Evolutionary conservation across 1,284 basidiomycete genomes (phyloP), one percentile per base, ranked within the genome.

Genomic region (Rhodofomes roseus): DNA sequence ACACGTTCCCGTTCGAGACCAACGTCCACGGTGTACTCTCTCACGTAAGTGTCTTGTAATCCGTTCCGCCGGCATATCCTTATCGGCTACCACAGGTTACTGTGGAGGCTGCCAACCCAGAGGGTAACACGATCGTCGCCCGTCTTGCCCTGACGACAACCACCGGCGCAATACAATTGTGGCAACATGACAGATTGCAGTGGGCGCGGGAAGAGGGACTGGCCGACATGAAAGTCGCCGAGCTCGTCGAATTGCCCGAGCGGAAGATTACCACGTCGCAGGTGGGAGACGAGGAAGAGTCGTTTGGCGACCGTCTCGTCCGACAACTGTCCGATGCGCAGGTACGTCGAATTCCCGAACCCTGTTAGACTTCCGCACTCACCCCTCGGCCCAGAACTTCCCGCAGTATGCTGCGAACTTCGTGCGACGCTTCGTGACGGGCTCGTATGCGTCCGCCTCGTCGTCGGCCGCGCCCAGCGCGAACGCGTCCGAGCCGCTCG

Each of bases 131-230:
- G 54, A 71, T 84, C 18, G 68, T 79, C 9, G 73, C 79, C 4
- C 82, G 85, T 16, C 65, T 87, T 4, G 73, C 89, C 18, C 60
- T 95, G 7, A 86, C 87, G 1, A 94, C 93, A 0, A 85, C 84
- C 5, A 90, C 90, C 0, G 94, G 94, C 11, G 80, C 92, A 0
- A 69, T 97, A 11, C 93, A 95, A 65, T 76, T 91, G 11, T 90
- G 92, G 84, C 78, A 86, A 52, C 81, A 85, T 34, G 80, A 86
- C 44, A 70, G 79, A 48, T 71, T 85, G 20, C 77, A 83, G 55
- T 98, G 94, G 95, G 83, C 82, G 0, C 80, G 93, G 43, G 95
- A 98, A 70, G 96, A 98, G 70, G 82, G 85, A 0, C 79, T 97
- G 12, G 78, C 92, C 0, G 79, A 85, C 23, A 80, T 93, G 53